Evolutionary conservation across 352 stramenopile genomes (phyloP).

Genomic region (Phytophthora niederhauseri): DNA sequence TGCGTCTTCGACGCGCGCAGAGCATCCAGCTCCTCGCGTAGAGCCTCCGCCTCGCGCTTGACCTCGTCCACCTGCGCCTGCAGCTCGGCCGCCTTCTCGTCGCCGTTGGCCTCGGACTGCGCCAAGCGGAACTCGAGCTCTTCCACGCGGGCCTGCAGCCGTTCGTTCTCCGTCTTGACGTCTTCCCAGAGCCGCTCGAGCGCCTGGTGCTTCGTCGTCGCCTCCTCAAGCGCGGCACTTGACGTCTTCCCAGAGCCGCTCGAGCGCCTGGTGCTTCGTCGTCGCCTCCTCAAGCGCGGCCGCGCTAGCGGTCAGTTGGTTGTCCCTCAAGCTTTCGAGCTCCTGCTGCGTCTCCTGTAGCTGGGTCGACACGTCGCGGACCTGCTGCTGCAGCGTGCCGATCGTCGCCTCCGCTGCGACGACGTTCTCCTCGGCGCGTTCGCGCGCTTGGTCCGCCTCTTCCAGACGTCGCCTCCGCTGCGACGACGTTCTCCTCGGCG

Average conservation of each 20-base stretch:
- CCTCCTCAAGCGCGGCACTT: constrained; percentile 52
- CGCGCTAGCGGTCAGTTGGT: constrained; percentile 53
- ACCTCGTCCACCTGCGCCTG: constrained; percentile 59
- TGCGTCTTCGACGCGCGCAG: constrained; percentile 55
- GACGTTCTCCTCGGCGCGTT: constrained; percentile 35
- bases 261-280: constrained; percentile 61
- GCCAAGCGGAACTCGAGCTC: constrained; percentile 58
- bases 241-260: constrained; percentile 57
- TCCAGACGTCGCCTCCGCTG: constrained; percentile 41
- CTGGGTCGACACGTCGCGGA: constrained; percentile 63
- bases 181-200: constrained; percentile 62
- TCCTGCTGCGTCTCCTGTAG: constrained; percentile 55
- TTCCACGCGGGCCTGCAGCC: constrained; percentile 64
- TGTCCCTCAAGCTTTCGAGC: constrained; percentile 46
- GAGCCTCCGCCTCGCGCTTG: constrained; percentile 49
- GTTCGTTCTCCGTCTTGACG: constrained; percentile 55
- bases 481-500: constrained; percentile 33
- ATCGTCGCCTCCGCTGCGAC: constrained; percentile 43
- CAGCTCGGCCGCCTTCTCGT: constrained; percentile 52
- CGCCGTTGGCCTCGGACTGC: constrained; percentile 39
- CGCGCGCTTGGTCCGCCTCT: constrained; percentile 35
- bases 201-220: constrained; percentile 59
- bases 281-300: constrained; percentile 51
- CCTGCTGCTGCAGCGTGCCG: constrained; percentile 56
- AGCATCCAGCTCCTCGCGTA: constrained; percentile 56